Evolutionary conservation across 768 basidiomycete genomes (phyloP), one percentile per base, ranked within the genome.

Genomic region (Rossbeevera mucosa): DNA sequence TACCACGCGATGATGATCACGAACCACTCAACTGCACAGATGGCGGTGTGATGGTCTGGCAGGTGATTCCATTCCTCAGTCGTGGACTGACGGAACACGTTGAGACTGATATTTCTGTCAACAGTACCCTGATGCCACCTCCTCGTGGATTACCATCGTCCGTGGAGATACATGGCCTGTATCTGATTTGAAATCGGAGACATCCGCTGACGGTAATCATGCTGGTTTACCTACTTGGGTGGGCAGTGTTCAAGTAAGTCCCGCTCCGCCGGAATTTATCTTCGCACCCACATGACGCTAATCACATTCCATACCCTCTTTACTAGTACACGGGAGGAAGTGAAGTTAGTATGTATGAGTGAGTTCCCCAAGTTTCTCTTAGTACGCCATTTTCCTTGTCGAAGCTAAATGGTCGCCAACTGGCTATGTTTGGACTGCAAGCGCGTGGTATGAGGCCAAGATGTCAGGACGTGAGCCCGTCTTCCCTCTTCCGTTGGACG

Each of bases 361-460:
- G 56, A 52, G 73, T 24, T 22, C 7, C 53, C 21, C 14, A 1
- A 7, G 18, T 9, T 18, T 12, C 8, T 4, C 4, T 9, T 3
- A n/a, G n/a, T n/a, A 4, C 9, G 14, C 18, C 7, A 2, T 22
- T 2, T 26, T 2, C 12, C 16, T 5, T 11, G 1, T 11, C 29
- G 12, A 22, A 20, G 21, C 12, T 24, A 26, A 24, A 12, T 16
- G 11, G 12, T 12, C 29, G 30, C 5, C 33, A 78, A 78, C 45
- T 26, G 74, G 78, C 5, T 65, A 73, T 56, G 65, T 78, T n/a
- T 80, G 78, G 79, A 74, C 70, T 11, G 77, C 77, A 8, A 72
- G 69, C 51, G 75, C 71, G 63, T 80, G 79, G 79, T 69, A 67
- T 14, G 54, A 78, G 52, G 64, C 59, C 18, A 76, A 77, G 63